phyloP scores from a whole-genome alignment of 2,329 filamentous ascomycete species.

The Sporothrix euskadiensis region DNA sequence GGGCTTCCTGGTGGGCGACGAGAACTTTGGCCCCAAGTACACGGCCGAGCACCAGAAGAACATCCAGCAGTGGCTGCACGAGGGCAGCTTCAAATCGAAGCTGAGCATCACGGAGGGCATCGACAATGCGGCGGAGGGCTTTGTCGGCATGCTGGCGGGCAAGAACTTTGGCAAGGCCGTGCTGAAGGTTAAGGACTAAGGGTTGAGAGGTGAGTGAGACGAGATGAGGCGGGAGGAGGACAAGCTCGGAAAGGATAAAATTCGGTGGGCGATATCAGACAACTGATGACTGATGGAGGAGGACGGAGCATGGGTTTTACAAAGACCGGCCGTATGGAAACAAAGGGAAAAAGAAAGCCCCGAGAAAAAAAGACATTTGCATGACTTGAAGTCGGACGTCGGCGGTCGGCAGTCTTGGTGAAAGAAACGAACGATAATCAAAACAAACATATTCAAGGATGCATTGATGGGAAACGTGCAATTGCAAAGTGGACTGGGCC shows the following conservation, averaged over 20 bases:
- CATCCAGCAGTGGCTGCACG: conserved; percentile 72
- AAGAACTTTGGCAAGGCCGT: conserved; percentile 87
- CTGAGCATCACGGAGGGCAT: conserved; percentile 71
- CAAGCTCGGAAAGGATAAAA: neutral
- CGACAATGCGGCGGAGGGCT: conserved; percentile 71
- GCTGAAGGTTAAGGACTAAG: conserved; percentile 54
- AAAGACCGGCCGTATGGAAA: neutral
- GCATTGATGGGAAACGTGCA: neutral
- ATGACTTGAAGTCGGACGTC: neutral
- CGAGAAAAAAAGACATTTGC: neutral
- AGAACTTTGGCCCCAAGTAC: conserved; percentile 67
- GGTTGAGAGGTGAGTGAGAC: neutral
- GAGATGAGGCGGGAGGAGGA: neutral
- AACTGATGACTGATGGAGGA: neutral
- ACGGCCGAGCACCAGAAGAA: conserved; percentile 71
- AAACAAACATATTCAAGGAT: neutral
- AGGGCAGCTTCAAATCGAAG: conserved; percentile 72
- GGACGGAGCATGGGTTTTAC: neutral
- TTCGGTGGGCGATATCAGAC: neutral
- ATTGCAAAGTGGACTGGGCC: neutral
- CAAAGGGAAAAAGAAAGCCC: neutral
- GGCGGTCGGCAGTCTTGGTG: neutral
- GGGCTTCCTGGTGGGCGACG: conserved; percentile 73
- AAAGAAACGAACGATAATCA: neutral
- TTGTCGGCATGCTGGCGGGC: conserved; percentile 73